phyloP scores from a whole-genome alignment of 1,284 basidiomycete species.

The Cutaneotrichosporon curvatum region DNA sequence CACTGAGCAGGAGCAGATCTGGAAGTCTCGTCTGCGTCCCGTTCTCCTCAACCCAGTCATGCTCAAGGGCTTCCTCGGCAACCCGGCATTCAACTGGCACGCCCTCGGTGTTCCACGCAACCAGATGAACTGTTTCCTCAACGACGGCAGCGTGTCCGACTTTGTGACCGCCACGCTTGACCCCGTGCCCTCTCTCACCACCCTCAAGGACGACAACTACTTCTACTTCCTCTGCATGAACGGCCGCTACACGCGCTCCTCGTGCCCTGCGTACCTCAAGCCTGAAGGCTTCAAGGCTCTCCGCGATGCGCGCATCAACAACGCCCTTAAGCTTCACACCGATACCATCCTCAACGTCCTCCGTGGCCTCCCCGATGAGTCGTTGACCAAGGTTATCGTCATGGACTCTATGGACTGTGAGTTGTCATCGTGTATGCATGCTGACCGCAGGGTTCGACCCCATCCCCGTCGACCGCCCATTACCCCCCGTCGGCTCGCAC shows the following conservation, averaged over 20 bases:
- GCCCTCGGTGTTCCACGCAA: constrained; percentile 71
- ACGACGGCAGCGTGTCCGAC: constrained; percentile 56
- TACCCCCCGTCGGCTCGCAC: constrained; percentile 28
- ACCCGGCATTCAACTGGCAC: constrained; percentile 70
- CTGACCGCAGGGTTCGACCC: constrained; percentile 54
- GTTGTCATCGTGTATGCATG: constrained; percentile 9
- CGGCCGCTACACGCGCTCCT: constrained; percentile 60
- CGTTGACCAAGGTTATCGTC: constrained; percentile 60
- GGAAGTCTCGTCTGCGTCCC: constrained; percentile 56
- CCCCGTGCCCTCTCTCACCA: constrained; percentile 54
- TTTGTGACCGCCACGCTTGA: constrained; percentile 60
- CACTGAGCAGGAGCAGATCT: constrained; percentile 61
- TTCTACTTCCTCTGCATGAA: constrained; percentile 63
- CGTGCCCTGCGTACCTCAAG: constrained; percentile 67
- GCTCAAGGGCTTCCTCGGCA: constrained; percentile 56
- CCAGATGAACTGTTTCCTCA: constrained; percentile 62
- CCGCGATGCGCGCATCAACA: constrained; percentile 54
- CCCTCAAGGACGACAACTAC: constrained; percentile 57
- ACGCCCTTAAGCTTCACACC: constrained; percentile 65
- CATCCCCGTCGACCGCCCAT: constrained; percentile 48
- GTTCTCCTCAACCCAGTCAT: constrained; percentile 63
- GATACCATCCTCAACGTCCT: constrained; percentile 66
- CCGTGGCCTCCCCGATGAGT: constrained; percentile 52
- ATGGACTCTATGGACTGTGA: constrained; percentile 73
- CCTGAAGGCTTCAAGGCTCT: constrained; percentile 58